Base-by-base conservation (phyloP, 1,284 basidiomycete genomes). In the Rhodotorula sp. region DNA sequence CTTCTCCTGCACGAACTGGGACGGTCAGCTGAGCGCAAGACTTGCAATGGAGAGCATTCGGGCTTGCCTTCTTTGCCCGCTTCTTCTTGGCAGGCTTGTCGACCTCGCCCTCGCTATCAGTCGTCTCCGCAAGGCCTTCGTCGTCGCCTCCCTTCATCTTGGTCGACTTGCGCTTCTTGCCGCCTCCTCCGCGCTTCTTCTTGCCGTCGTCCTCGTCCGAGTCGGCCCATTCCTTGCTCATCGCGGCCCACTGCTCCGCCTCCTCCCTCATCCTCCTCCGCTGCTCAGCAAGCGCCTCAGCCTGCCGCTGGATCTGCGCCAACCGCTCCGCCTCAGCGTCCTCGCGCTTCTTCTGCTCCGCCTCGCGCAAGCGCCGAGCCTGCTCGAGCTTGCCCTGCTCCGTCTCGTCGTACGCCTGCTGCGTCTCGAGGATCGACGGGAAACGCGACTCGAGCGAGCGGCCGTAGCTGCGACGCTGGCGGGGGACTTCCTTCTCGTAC, bases 391-490 rank as follows among this genome's bases (percentile, higher is more conserved):
- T 76, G 59, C 89, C 89, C 64, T 88, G 85, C 1, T 86, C 84
- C 75, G 91, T 89, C 2, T 82, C 82, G 79, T 96, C 93, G 78
- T 88, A 87, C 67, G 87, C 86, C 68, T 85, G 83, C 79, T 97
- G 94, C 36, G 84, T 82, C 10, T 84, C 81, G 44, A 92, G 82
- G 34, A 73, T 59, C 76, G 92, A 90, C 59, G 91, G 90, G 20
- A 91, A 90, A 1, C 87, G 88, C 68, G 87, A 87, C 60, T 94
- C 80, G 83, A 96, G 87, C 78, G 86, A 89, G 68, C 92, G 89
- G 34, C 92, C 91, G 76, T 95, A 96, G 78, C 90, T 89, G 54
- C 88, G 85, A 66, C 94, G 87, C 76, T 95, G 90, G 76, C 93
- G 89, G 0, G 92, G 92, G 58, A 95, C 85, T 60, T 94, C 92